A percentile compares a stretch with the other conserved stretches of the same genome.
These are phyloP conservation scores for Mycena capillaripes DNA, from an alignment of 768 basidiomycete species.

Conservation along the genomic window DNA sequence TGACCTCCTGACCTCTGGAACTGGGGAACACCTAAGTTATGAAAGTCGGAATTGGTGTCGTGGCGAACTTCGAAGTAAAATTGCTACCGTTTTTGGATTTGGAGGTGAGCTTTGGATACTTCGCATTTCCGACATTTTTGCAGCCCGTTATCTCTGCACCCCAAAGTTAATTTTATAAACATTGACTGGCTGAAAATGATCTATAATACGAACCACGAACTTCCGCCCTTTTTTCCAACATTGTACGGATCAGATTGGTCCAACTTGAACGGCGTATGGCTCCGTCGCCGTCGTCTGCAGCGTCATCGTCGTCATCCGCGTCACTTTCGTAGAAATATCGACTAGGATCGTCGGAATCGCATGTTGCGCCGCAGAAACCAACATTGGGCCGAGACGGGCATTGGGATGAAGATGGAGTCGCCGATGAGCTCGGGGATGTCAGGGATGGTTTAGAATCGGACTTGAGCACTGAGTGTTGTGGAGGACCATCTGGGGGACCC, in stretches of 20 bases:
- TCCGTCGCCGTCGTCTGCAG: no score
- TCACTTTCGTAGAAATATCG: background rate
- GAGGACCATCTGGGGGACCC: background rate
- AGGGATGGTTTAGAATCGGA: background rate
- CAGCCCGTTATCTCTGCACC: background rate
- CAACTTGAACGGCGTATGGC: no score
- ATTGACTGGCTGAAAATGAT: background rate
- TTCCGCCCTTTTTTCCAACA: background rate
- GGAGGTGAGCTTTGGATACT: no score
- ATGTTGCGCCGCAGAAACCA: background rate
- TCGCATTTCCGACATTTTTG: no score
- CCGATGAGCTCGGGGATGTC: background rate
- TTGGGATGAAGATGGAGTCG: background rate
- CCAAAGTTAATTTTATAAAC: no score
- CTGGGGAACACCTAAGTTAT: no score
- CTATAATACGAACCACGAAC: background rate
- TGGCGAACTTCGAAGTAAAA: no score
- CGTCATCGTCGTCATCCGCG: background rate
- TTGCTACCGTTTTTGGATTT: no score
- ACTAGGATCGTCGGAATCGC: background rate
- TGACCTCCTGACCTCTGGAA: no score
- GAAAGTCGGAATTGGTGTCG: no score
- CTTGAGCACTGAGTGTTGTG: background rate
- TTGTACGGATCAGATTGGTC: background rate
- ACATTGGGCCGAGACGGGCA: background rate